Evolutionary conservation across 2,329 filamentous ascomycete species (phyloP), one percentile per base, ranked within the genome.

Genomic region (Podosphaera fusca): DNA sequence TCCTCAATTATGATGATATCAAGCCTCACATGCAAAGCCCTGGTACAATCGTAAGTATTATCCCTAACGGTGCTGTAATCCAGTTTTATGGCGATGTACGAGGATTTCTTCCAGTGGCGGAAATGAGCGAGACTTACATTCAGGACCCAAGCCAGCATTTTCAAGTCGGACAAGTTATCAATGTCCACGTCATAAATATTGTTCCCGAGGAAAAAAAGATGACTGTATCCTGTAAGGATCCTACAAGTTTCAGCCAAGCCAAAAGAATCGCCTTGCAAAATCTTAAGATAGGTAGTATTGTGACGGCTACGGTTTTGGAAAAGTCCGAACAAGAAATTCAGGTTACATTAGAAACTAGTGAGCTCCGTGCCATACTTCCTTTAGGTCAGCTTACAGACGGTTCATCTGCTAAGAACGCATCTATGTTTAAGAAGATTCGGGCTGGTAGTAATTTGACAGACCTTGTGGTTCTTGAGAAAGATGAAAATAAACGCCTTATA

Each of bases 41-140:
- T 6, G 92, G 90, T 58, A 95, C 88, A 0, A 84, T 98, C 61
- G 77, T 94, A 62, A 94, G 85, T 61, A 74, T 98, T 9, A 74
- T 87, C 58, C 71, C 78, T 2, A 80, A 80, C 56, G 92, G 92
- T 59, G 92, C 92, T 9, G 80, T 90, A 21, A 84, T 98, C 56
- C 87, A 94, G 67, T 98, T 96, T 70, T 98, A 94, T 65, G 87
- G 87, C 21, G 71, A 75, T 7, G 74, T 98, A 29, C 80, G 81
- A 61, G 94, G 85, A 7, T 98, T 94, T 72, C 75, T 98, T 57
- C 92, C 92, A 1, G 82, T 94, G 0, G 86, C 86, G 1, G 90
- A 98, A 70, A 98, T 98, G 92, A 96, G 92, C 67, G 92, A 98
- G 68, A 88, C 89, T 9, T 95, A 84, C 66, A 95, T 98, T 65